Evolutionary conservation across 345 rosid genomes (phyloP).

Genomic region (Populus davidiana): DNA sequence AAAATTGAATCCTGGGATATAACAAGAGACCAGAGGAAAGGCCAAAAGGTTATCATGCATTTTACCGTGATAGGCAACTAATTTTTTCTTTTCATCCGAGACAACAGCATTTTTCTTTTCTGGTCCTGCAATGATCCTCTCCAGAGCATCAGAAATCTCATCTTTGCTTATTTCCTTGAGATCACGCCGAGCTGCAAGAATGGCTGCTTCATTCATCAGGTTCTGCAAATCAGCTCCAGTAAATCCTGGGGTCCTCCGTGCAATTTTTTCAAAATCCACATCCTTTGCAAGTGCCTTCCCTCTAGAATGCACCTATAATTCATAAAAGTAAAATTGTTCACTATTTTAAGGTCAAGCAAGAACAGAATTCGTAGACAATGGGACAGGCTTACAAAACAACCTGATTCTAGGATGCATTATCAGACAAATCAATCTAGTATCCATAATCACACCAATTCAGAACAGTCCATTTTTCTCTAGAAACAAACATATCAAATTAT

Average conservation of each 20-base stretch:
- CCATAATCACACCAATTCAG: neutral
- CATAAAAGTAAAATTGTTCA: neutral
- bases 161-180: conserved; percentile 98
- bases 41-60: neutral
- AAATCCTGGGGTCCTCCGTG: conserved; percentile 94
- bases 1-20: neutral
- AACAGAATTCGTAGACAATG: neutral
- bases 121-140: conserved; percentile 98
- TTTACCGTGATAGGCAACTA: conserved; percentile 91
- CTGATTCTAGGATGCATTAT: neutral
- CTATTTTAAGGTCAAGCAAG: neutral
- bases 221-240: conserved; percentile 96
- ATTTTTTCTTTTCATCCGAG: conserved; percentile 83
- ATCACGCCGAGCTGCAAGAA: conserved; percentile 93
- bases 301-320: conserved; percentile 82
- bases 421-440: neutral
- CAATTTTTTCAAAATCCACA: conserved; percentile 90
- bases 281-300: conserved; percentile 97
- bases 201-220: conserved; percentile 96
- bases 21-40: neutral
- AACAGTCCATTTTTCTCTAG: neutral
- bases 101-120: conserved; percentile 98
- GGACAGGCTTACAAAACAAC: neutral
- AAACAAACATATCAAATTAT: neutral
- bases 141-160: conserved; percentile 93